Base-by-base conservation (phyloP, 2,329 filamentous ascomycete genomes). In the Neonectria hederae region DNA sequence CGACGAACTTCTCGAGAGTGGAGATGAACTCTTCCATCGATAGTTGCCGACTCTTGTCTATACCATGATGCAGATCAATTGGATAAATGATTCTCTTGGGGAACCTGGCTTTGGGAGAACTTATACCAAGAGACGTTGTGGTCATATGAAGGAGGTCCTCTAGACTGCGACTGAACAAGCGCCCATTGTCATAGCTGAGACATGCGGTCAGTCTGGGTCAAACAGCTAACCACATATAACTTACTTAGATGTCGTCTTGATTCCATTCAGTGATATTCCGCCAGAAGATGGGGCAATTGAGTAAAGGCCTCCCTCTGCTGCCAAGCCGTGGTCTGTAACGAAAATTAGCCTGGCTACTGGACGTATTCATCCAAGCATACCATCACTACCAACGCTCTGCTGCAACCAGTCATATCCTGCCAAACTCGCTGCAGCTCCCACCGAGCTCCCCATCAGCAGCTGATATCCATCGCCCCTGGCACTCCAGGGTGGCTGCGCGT, bases 381-480 rank as follows among this genome's bases (percentile, higher is more conserved):
- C 63, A 67, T 80, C 78, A 59, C 82, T 52, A 1, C 75, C 76
- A 59, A 82, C 65, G 2, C 80, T 75, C 24, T 76, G 59, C 30
- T 78, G 74, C 5, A 84, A 58, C 82, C 82, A 84, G 5, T 76
- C 68, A 62, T 84, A 84, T 0, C 76, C 75, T 13, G 77, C 75
- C 8, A 81, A 54, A 1, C 77, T 77, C 9, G 76, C 76, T 0
- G 67, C 81, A 42, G 78, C 78, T 8, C 83, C 83, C 24, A 76
- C 74, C 4, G 78, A 79, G 21, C 76, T 79, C 1, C 78, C 77
- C 0, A 67, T 72, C 0, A 79, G 65, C 0, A 63, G 68, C 32
- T 81, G 80, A 42, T 83, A 84, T 0, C 80, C 80, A 67, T 87
- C 86, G 0, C 80, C 85, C 38, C 82, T 74, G 4, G 82, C 79